These are phyloP conservation scores for Omphalea diandra DNA, from an alignment of 441 rosid genomes.

Conservation along the genomic window DNA sequence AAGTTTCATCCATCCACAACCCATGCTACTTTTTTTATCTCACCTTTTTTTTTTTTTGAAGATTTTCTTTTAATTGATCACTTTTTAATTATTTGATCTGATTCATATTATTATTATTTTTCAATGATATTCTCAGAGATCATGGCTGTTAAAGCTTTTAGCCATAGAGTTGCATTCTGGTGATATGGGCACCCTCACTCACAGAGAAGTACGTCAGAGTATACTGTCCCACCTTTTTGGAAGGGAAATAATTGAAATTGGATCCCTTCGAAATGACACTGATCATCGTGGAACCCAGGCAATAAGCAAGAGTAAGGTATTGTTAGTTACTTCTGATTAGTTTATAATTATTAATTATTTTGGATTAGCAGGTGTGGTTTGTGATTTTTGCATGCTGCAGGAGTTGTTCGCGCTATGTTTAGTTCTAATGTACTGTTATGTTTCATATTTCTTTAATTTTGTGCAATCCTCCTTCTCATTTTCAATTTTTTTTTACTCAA, in stretches of 20 bases:
- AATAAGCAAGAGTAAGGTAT: constrained; percentile 81
- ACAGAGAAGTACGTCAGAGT: constrained; percentile 70
- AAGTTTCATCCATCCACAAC: no score
- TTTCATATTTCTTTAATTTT: background rate
- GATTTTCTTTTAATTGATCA: constrained; percentile 1
- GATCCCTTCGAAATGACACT: constrained; percentile 41
- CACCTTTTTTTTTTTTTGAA: no score
- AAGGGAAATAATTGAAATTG: constrained; percentile 45
- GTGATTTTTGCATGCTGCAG: background rate
- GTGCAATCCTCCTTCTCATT: background rate
- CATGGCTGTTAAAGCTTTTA: constrained; percentile 94
- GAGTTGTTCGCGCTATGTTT: background rate
- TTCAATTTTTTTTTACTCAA: no score
- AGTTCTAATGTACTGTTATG: no score
- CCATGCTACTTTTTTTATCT: no score
- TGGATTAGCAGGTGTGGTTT: background rate
- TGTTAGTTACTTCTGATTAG: constrained; percentile 3
- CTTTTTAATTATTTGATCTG: background rate
- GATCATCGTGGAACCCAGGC: constrained; percentile 59
- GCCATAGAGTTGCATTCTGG: constrained; percentile 85
- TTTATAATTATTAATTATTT: background rate
- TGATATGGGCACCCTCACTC: constrained; percentile 54
- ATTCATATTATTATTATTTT: constrained; percentile 18
- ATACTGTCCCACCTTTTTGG: constrained; percentile 90
- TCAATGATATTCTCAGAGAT: constrained; percentile 60